Conservation (phyloP, 345 rosid genomes). For the Hypericum androsaemum region DNA sequence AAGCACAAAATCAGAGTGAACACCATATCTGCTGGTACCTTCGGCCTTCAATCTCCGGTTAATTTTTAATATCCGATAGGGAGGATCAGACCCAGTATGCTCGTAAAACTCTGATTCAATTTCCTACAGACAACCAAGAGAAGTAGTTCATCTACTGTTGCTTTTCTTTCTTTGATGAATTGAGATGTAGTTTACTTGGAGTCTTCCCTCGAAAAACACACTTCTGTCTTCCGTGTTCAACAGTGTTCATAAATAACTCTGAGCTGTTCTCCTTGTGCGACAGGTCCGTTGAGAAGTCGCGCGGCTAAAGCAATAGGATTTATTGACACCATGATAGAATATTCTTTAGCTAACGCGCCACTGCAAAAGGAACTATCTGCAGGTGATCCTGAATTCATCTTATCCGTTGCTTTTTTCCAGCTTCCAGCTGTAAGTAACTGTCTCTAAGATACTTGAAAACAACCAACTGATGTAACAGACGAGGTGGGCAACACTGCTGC, state of each 20-base stretch:
- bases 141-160: too few species aligned
- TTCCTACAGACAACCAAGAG: too few species aligned
- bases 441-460: neutral
- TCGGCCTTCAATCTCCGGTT: neutral
- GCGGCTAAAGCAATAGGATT: constrained; percentile 80
- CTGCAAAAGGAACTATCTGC: constrained; percentile 78
- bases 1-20: constrained; percentile 59
- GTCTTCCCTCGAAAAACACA: too few species aligned
- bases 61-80: neutral
- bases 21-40: constrained; percentile 57
- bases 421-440: too few species aligned
- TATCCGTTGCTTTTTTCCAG: too few species aligned
- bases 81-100: too few species aligned
- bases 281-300: constrained; percentile 67
- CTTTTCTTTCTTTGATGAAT: too few species aligned
- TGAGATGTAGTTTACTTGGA: too few species aligned
- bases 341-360: constrained; percentile 73
- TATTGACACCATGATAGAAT: constrained; percentile 78
- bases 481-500: constrained; percentile 95
- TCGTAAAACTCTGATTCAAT: too few species aligned
- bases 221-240: too few species aligned
- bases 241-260: too few species aligned
- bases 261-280: neutral
- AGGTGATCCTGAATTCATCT: constrained; percentile 29
- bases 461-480: constrained; percentile 37